Conservation (phyloP, 1,284 basidiomycete genomes). For the Vanrija sp. region DNA sequence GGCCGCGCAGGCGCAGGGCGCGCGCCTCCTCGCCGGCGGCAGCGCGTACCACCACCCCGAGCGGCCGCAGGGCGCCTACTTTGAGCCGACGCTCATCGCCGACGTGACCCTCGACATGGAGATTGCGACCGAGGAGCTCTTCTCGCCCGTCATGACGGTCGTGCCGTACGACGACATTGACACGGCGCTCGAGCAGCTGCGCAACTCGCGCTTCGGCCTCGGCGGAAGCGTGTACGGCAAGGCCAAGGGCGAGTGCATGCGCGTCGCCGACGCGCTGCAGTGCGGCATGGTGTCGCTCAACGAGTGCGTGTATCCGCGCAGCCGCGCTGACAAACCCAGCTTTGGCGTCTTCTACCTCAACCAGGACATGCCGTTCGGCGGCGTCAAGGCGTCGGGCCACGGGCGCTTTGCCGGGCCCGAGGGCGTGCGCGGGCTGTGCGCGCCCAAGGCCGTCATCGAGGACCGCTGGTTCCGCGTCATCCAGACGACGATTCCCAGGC, state of each 20-base stretch:
- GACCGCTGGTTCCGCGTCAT: conserved; percentile 79
- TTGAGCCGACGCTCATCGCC: conserved; percentile 79
- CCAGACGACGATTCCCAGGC: conserved; percentile 73
- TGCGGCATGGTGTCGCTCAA: conserved; percentile 98
- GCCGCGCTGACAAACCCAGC: conserved; percentile 21
- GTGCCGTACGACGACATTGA: conserved; percentile 76
- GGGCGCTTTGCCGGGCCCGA: conserved; percentile 90
- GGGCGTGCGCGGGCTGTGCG: conserved; percentile 79
- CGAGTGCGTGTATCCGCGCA: conserved; percentile 61
- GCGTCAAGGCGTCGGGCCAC: conserved; percentile 81
- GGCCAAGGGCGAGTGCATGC: conserved; percentile 65
- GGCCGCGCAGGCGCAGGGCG: conserved; percentile 66
- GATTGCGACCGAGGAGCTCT: conserved; percentile 79
- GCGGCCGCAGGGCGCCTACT: conserved; percentile 69
- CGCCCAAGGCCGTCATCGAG: conserved; percentile 77
- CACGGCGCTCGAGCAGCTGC: conserved; percentile 79
- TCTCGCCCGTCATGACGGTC: conserved; percentile 80
- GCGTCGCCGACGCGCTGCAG: conserved; percentile 72
- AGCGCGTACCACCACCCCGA: conserved; percentile 62
- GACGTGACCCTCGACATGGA: conserved; percentile 70
- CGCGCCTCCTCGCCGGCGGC: conserved; percentile 65
- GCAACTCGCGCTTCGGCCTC: conserved; percentile 81
- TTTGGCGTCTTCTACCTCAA: conserved; percentile 87
- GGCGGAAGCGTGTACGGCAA: conserved; percentile 93
- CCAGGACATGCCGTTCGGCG: conserved; percentile 92